These are phyloP conservation scores for Chytriomyces confervae DNA, from an alignment of 192 early-diverging fungal genomes.

Conservation along the genomic window DNA sequence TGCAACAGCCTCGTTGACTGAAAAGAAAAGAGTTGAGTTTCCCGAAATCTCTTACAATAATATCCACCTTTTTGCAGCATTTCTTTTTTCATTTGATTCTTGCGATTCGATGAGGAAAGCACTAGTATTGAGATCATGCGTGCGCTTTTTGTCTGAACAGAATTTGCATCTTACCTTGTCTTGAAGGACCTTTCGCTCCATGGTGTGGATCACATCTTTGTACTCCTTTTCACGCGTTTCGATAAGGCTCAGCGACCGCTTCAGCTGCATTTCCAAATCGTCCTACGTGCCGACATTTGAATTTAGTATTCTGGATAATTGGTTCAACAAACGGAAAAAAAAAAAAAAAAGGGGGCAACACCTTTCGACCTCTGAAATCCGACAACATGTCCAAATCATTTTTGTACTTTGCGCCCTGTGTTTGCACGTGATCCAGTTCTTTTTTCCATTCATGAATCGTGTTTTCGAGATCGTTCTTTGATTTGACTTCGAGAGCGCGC, in stretches of 20 bases:
- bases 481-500: conserved; percentile 42
- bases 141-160: too few species aligned
- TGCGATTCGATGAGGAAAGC: conserved; percentile 7
- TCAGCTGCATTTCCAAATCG: conserved; percentile 57
- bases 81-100: conserved; percentile 63
- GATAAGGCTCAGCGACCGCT: conserved; percentile 41
- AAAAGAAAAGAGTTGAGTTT: too few species aligned
- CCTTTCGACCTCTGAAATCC: conserved; percentile 56
- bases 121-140: neutral
- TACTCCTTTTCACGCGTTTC: conserved; percentile 58
- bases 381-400: conserved; percentile 57
- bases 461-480: conserved; percentile 42
- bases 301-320: neutral
- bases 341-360: neutral
- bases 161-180: conserved; percentile 55
- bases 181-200: conserved; percentile 67
- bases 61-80: conserved; percentile 57
- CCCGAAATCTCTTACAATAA: too few species aligned
- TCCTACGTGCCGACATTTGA: conserved; percentile 29
- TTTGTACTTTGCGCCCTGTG: conserved; percentile 46
- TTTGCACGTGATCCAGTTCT: conserved; percentile 53
- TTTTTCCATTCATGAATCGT: conserved; percentile 29
- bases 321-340: too few species aligned
- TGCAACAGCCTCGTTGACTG: conserved; percentile 63
- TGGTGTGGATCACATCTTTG: conserved; percentile 57